A percentile compares a stretch with the other conserved stretches of the same genome.
Conservation (phyloP, 1,139 yeast species). For the Debaryomycetaceae sp. region DNA sequence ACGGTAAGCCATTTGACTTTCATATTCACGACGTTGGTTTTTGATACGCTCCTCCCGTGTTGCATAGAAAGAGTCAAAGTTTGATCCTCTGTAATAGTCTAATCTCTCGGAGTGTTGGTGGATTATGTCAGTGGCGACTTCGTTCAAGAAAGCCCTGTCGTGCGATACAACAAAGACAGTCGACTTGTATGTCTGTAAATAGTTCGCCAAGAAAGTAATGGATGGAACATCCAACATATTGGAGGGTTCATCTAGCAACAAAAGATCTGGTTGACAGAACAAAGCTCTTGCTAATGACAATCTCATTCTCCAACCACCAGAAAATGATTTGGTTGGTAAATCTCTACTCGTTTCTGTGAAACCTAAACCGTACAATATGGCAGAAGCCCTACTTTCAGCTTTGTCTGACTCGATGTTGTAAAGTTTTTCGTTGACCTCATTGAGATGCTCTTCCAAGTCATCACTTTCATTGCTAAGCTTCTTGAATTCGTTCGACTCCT, state of each 20-base stretch:
- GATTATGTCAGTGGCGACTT: conserved; percentile 95
- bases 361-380: conserved; percentile 90
- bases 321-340: conserved; percentile 81
- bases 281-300: conserved; percentile 95
- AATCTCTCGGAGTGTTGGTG: conserved; percentile 96
- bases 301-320: conserved; percentile 99
- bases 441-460: conserved; percentile 74
- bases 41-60: conserved; percentile 95
- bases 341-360: conserved; percentile 85
- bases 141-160: conserved; percentile 94
- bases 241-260: conserved; percentile 95
- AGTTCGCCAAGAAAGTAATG: conserved; percentile 85
- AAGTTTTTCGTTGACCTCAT: conserved; percentile 76
- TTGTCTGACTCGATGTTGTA: conserved; percentile 94
- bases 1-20: conserved; percentile 93
- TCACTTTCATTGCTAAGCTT: conserved; percentile 86
- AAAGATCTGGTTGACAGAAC: conserved; percentile 92
- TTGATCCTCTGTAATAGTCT: conserved; percentile 92
- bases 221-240: conserved; percentile 99
- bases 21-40: conserved; percentile 91
- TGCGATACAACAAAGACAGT: conserved; percentile 96
- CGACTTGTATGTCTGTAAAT: conserved; percentile 83
- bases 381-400: conserved; percentile 96
- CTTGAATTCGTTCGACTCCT: conserved; percentile 73
- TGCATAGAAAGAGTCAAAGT: conserved; percentile 87